phyloP scores from a whole-genome alignment of 805 yeast species.

The Pichia sporocuriosa region DNA sequence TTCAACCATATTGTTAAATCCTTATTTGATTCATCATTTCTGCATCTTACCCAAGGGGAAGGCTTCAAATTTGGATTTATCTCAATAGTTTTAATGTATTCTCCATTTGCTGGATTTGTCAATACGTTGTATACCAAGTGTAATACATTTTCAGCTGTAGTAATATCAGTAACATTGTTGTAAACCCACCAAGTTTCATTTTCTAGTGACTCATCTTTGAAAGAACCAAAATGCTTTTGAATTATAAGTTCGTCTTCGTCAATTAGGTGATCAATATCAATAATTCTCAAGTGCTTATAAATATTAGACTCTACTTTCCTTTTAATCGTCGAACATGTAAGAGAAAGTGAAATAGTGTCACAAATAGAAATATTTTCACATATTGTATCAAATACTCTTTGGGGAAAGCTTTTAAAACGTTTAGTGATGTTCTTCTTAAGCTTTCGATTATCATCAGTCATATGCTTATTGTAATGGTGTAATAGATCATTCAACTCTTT shows the following conservation, averaged over 20 bases:
- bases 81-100: slow-evolving; percentile 11
- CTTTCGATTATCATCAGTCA: neutral
- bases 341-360: slow-evolving; percentile 7
- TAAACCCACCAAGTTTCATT: slow-evolving; percentile 12
- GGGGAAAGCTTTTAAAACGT: slow-evolving; percentile 7
- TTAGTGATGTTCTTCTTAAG: too few relatives aligned
- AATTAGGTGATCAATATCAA: slow-evolving; percentile 6
- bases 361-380: slow-evolving; percentile 8
- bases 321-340: slow-evolving; percentile 5
- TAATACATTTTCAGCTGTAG: slow-evolving; percentile 13
- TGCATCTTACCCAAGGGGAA: slow-evolving; percentile 9
- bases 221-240: slow-evolving; percentile 13
- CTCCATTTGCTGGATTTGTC: slow-evolving; percentile 10
- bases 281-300: slow-evolving; percentile 9
- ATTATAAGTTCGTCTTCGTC: slow-evolving; percentile 14
- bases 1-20: slow-evolving; percentile 11
- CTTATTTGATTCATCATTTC: slow-evolving; percentile 6
- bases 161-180: slow-evolving; percentile 6
- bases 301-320: slow-evolving; percentile 3
- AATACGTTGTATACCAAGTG: slow-evolving; percentile 17
- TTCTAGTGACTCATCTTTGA: slow-evolving; percentile 13
- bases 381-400: neutral
- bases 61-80: slow-evolving; percentile 15
- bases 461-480: neutral
- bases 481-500: too few relatives aligned